Evolutionary conservation across 306 rosid genomes (phyloP).

Genomic region (Cucurbita maxima): DNA sequence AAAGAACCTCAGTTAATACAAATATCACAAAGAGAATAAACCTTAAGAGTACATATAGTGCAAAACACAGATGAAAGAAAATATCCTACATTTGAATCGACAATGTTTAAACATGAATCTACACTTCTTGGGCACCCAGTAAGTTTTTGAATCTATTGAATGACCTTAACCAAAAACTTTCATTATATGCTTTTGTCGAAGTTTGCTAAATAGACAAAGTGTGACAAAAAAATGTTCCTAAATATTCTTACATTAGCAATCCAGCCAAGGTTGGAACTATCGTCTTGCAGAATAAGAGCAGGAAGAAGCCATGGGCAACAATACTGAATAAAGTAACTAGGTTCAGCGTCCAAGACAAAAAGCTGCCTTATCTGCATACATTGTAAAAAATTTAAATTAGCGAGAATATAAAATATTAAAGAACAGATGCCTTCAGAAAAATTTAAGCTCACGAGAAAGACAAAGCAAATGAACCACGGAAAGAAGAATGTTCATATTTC

Average conservation of each 20-base stretch:
- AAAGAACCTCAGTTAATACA: neutral
- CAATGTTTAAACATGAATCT: neutral
- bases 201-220: neutral
- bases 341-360: conserved; percentile 63
- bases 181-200: neutral
- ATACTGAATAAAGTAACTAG: conserved; percentile 60
- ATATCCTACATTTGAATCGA: neutral
- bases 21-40: neutral
- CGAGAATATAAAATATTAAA: neutral
- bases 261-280: conserved; percentile 54
- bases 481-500: neutral
- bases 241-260: conserved; percentile 42
- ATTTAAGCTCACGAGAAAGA: neutral
- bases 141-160: neutral
- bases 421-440: neutral
- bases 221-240: neutral
- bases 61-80: neutral
- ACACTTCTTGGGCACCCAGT: neutral
- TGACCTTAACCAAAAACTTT: neutral
- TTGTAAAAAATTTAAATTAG: neutral
- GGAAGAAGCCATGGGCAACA: conserved; percentile 93
- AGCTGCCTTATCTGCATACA: conserved; percentile 60
- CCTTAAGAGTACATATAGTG: neutral
- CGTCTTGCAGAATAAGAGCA: conserved; percentile 53
- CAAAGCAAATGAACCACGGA: neutral